These are phyloP conservation scores for Candida sanyaensis DNA, from an alignment of 1,139 yeast species.

Conservation along the genomic window DNA sequence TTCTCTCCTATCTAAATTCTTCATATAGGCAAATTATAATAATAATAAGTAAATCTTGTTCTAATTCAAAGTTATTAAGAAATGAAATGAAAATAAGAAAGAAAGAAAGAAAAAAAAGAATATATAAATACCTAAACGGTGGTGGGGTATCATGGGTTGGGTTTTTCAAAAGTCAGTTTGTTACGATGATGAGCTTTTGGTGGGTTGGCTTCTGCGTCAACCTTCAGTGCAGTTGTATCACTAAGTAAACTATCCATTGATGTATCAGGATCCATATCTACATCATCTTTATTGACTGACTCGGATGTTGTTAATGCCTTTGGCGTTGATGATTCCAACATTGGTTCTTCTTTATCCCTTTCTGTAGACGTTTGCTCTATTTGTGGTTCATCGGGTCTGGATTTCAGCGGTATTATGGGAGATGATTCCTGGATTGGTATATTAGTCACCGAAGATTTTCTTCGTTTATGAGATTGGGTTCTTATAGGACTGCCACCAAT, in stretches of 20 bases:
- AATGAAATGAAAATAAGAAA: not conserved
- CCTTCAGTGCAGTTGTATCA: slow-evolving; percentile 8
- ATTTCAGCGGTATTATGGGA: slow-evolving; percentile 2
- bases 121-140: too few relatives aligned
- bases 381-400: slow-evolving; percentile 2
- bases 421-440: slow-evolving; percentile 8
- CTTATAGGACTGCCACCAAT: slow-evolving; percentile 10
- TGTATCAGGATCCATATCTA: slow-evolving; percentile 16
- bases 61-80: not conserved
- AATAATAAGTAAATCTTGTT: not conserved
- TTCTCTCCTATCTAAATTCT: not conserved
- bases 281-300: slow-evolving; percentile 3
- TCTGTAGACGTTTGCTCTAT: not conserved
- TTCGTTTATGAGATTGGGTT: slow-evolving; percentile 20
- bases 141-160: slow-evolving; percentile 16
- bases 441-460: slow-evolving; percentile 19
- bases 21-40: not conserved
- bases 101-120: too few relatives aligned
- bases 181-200: slow-evolving; percentile 16
- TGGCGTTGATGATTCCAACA: not conserved
- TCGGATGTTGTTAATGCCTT: slow-evolving; percentile 2
- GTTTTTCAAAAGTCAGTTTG: slow-evolving; percentile 19
- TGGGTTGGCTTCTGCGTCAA: slow-evolving; percentile 14
- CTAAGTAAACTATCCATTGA: slow-evolving; percentile 18
- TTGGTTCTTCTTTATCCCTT: not conserved